These are phyloP conservation scores for Calamus simplicifolius DNA, from an alignment of 176 grass and related monocot genomes.

Conservation along the genomic window DNA sequence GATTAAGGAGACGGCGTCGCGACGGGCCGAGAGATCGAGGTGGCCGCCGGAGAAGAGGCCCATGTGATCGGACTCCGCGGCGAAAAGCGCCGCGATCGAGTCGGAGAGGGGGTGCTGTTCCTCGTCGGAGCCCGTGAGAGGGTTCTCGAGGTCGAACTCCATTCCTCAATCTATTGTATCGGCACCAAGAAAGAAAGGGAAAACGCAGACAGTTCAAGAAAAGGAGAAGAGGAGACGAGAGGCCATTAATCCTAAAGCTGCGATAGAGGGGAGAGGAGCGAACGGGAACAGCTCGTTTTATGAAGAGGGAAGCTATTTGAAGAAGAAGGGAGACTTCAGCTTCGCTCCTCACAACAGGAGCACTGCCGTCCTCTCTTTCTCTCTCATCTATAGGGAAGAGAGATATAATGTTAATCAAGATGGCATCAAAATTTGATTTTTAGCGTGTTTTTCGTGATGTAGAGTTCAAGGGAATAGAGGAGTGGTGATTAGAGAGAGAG, in stretches of 20 bases:
- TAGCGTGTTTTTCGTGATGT: too few species aligned
- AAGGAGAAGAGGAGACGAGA: neutral
- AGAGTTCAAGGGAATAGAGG: too few species aligned
- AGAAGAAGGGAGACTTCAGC: slow-evolving; percentile 29
- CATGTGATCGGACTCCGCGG: slow-evolving; percentile 42
- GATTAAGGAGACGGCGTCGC: slow-evolving; percentile 51
- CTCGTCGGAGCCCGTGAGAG: slow-evolving; percentile 74
- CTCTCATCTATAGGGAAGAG: too few species aligned
- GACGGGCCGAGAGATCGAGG: slow-evolving; percentile 27
- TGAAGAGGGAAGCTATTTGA: slow-evolving; percentile 1
- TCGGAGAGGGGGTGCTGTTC: slow-evolving; percentile 35
- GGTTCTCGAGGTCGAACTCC: slow-evolving; percentile 80
- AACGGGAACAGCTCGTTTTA: too few species aligned
- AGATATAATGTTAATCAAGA: too few species aligned
- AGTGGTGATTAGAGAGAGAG: neutral
- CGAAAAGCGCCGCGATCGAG: slow-evolving; percentile 42
- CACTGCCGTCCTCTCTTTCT: neutral
- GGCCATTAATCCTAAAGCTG: neutral
- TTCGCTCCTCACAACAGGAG: slow-evolving; percentile 11
- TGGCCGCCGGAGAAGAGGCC: slow-evolving; percentile 18
- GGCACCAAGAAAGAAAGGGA: neutral
- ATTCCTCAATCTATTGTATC: neutral
- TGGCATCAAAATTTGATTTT: too few species aligned
- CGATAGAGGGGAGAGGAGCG: neutral
- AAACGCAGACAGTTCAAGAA: too few species aligned